Conservation (phyloP, 2,329 filamentous ascomycete genomes). For the Trichophyton mentagrophytes region DNA sequence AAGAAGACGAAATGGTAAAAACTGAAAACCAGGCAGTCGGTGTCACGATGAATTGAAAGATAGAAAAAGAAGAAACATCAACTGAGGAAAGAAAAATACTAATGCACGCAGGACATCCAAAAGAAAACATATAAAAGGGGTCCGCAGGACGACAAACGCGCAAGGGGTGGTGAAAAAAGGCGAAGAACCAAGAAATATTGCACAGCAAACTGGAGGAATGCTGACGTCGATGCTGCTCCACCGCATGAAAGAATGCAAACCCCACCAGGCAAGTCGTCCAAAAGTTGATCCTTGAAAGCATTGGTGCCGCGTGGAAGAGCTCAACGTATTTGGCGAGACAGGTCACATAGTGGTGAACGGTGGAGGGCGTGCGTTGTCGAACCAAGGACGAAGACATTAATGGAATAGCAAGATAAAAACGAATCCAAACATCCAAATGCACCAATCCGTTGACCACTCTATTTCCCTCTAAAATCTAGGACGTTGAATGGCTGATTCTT, state of each 20-base stretch:
- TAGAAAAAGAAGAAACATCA: background rate
- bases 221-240: background rate
- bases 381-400: background rate
- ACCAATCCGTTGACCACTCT: constrained; percentile 9
- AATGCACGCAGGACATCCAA: background rate
- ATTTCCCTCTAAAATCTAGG: constrained; percentile 10
- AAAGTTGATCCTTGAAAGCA: background rate
- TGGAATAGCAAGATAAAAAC: background rate
- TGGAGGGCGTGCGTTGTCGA: background rate
- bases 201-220: background rate
- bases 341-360: background rate
- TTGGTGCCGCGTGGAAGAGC: background rate
- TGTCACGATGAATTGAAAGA: background rate
- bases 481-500: constrained; percentile 11
- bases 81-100: background rate
- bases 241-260: background rate
- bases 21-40: background rate
- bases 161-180: background rate
- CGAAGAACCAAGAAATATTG: background rate
- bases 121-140: background rate
- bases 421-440: constrained; percentile 4
- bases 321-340: background rate
- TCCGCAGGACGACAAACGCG: background rate
- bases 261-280: background rate
- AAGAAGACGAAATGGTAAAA: background rate